phyloP scores from a whole-genome alignment of 768 basidiomycete species.

The Amanita molliuscula region DNA sequence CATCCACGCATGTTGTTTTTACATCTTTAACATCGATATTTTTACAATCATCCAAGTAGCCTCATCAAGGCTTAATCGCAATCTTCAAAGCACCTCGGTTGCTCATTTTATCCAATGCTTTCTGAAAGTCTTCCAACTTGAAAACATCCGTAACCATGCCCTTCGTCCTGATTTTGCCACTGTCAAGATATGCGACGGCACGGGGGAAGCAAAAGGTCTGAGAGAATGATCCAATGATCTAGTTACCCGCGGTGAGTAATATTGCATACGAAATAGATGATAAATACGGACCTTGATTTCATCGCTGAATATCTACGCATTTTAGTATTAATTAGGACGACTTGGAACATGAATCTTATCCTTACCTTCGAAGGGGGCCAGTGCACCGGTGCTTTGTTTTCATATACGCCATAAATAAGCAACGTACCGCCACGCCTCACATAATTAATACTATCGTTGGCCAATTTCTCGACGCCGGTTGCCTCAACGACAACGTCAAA shows the following conservation, averaged over 20 bases:
- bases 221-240: slow-evolving; percentile 90
- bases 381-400: slow-evolving; percentile 72
- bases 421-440: slow-evolving; percentile 78
- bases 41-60: slow-evolving; percentile 3
- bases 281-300: slow-evolving; percentile 28
- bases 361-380: slow-evolving; percentile 85
- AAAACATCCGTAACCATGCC: slow-evolving; percentile 68
- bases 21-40: background rate
- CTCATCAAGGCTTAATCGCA: slow-evolving; percentile 39
- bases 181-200: slow-evolving; percentile 81
- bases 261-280: background rate
- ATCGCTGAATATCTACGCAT: slow-evolving; percentile 54
- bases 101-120: slow-evolving; percentile 65
- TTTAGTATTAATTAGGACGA: background rate
- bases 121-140: slow-evolving; percentile 59
- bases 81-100: slow-evolving; percentile 53
- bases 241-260: background rate
- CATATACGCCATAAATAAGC: slow-evolving; percentile 88
- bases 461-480: slow-evolving; percentile 73
- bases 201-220: slow-evolving; percentile 88
- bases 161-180: slow-evolving; percentile 71
- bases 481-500: slow-evolving; percentile 75
- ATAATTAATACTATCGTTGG: slow-evolving; percentile 85
- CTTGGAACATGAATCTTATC: slow-evolving; percentile 1
- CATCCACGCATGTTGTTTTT: background rate